A percentile compares a stretch with the other conserved stretches of the same genome.
Evolutionary conservation across 2,329 filamentous ascomycete genomes (phyloP).

Genomic region (Microsporum canis): DNA sequence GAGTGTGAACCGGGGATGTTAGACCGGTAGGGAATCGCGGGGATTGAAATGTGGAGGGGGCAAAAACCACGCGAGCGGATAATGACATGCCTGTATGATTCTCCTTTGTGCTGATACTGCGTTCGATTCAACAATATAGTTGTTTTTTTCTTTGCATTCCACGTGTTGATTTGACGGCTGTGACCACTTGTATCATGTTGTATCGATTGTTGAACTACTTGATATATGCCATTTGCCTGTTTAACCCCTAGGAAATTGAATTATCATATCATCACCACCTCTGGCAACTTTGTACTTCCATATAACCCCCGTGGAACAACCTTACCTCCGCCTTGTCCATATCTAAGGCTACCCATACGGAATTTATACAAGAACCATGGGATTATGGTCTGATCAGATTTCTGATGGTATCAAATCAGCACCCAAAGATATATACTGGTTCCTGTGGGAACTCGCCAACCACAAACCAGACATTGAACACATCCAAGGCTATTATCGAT

Average conservation of each 20-base stretch:
- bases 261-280: background rate
- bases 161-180: background rate
- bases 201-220: background rate
- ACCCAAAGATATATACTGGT: background rate
- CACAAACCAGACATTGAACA: background rate
- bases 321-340: background rate
- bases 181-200: background rate
- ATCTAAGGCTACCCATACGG: no score
- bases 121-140: background rate
- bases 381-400: background rate
- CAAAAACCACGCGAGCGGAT: background rate
- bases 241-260: background rate
- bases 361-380: background rate
- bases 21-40: background rate
- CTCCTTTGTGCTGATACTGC: background rate
- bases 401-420: background rate
- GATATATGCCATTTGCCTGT: background rate
- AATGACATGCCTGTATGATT: constrained; percentile 1
- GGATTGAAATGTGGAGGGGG: background rate
- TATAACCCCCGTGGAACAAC: background rate
- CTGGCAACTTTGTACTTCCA: background rate
- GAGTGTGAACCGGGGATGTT: background rate
- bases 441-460: background rate
- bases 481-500: background rate
- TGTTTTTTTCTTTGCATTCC: background rate